phyloP scores from a whole-genome alignment of 352 stramenopile genomes.

The Saprolegnia diclina region DNA sequence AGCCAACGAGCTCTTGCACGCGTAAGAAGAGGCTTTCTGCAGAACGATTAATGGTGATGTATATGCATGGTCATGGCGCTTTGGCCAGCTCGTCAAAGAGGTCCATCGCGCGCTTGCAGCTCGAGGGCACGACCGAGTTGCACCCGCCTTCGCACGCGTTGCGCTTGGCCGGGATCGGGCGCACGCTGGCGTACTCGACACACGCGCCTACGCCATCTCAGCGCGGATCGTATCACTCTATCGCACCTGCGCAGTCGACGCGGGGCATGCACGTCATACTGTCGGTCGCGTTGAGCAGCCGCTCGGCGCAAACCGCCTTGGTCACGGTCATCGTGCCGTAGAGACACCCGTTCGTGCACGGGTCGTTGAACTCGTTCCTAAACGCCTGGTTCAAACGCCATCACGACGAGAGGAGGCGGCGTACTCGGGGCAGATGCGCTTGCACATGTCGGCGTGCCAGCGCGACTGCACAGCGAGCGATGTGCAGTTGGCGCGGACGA shows the following conservation, averaged over 20 bases:
- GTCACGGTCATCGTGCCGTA: slow-evolving; percentile 6
- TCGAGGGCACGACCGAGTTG: slow-evolving; percentile 8
- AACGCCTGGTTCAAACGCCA: background rate
- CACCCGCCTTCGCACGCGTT: slow-evolving; percentile 12
- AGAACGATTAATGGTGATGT: too few relatives aligned
- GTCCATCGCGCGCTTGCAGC: slow-evolving; percentile 3
- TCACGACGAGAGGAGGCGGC: too few relatives aligned
- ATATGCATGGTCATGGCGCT: background rate
- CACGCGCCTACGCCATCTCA: background rate
- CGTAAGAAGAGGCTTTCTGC: too few relatives aligned
- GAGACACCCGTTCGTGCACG: slow-evolving; percentile 2
- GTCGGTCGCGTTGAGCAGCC: background rate
- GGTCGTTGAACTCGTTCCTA: slow-evolving; percentile 12
- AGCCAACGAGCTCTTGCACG: slow-evolving; percentile 9
- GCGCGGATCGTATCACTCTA: too few relatives aligned
- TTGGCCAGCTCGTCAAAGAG: slow-evolving; percentile 5
- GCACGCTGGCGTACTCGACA: background rate
- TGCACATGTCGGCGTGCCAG: slow-evolving; percentile 7
- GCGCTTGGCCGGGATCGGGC: slow-evolving; percentile 7
- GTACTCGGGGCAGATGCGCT: slow-evolving; percentile 1
- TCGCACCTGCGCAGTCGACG: slow-evolving; percentile 3
- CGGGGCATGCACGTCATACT: background rate
- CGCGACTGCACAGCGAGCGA: background rate
- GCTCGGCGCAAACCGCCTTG: background rate
- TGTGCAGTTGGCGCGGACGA: slow-evolving; percentile 11